These are phyloP conservation scores for Ceratocystis huliohia DNA, from an alignment of 2,329 filamentous ascomycete genomes.

Conservation along the genomic window DNA sequence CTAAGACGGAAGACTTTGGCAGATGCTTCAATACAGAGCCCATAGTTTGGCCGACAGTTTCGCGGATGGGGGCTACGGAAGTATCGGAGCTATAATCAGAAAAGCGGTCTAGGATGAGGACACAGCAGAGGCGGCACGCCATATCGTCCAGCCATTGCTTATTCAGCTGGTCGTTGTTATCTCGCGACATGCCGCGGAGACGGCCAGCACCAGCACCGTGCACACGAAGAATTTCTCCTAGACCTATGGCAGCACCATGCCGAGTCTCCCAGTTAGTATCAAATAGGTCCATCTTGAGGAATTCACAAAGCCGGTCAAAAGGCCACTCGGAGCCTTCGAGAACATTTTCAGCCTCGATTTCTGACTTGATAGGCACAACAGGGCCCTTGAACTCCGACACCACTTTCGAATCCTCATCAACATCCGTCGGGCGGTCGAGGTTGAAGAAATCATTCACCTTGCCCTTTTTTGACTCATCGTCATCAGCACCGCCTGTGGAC, in stretches of 20 bases:
- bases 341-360: slow-evolving; percentile 65
- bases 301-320: slow-evolving; percentile 84
- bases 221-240: slow-evolving; percentile 82
- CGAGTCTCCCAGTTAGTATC: slow-evolving; percentile 90
- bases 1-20: slow-evolving; percentile 62
- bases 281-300: slow-evolving; percentile 85
- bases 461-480: slow-evolving; percentile 42
- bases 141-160: slow-evolving; percentile 84
- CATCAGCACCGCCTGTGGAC: slow-evolving; percentile 47
- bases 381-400: slow-evolving; percentile 92
- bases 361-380: slow-evolving; percentile 66
- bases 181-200: slow-evolving; percentile 51
- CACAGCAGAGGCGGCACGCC: slow-evolving; percentile 85
- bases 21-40: slow-evolving; percentile 81
- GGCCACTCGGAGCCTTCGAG: slow-evolving; percentile 81
- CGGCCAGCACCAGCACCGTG: slow-evolving; percentile 84
- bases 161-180: slow-evolving; percentile 69
- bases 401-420: slow-evolving; percentile 83
- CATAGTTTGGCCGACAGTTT: slow-evolving; percentile 87
- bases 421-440: slow-evolving; percentile 61
- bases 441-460: slow-evolving; percentile 77
- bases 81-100: slow-evolving; percentile 97
- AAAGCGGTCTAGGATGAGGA: slow-evolving; percentile 94
- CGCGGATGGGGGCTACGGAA: slow-evolving; percentile 87
- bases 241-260: slow-evolving; percentile 88